A percentile compares a stretch with the other conserved stretches of the same genome.
Conservation (phyloP, 1,284 basidiomycete species). For the Mycosarcoma mackinlayi region DNA sequence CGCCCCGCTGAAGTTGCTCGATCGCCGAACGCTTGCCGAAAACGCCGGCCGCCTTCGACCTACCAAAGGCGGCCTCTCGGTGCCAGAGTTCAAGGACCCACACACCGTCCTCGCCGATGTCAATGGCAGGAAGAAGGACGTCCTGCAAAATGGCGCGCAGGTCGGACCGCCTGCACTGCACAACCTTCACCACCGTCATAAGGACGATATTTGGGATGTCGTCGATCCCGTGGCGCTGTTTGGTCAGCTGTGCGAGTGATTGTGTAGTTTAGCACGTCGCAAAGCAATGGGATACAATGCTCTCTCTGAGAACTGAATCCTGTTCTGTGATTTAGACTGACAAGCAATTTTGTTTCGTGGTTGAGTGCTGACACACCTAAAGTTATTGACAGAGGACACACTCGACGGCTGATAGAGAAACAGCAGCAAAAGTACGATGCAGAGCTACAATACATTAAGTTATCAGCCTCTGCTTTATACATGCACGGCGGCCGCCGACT, state of each 20-base stretch:
- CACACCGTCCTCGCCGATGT: slow-evolving; percentile 31
- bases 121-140: slow-evolving; percentile 42
- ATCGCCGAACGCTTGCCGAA: slow-evolving; percentile 54
- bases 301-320: background rate
- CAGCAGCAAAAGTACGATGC: background rate
- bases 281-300: background rate
- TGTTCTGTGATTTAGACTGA: background rate
- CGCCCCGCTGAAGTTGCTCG: slow-evolving; percentile 58
- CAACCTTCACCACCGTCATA: slow-evolving; percentile 41
- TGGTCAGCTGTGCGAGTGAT: slow-evolving; percentile 44
- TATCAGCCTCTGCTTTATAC: background rate
- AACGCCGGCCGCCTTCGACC: slow-evolving; percentile 27
- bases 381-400: no score
- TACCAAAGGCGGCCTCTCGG: slow-evolving; percentile 42
- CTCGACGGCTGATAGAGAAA: no score
- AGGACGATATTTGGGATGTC: slow-evolving; percentile 64
- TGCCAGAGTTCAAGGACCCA: slow-evolving; percentile 29
- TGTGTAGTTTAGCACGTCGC: background rate
- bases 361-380: no score
- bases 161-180: background rate
- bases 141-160: background rate
- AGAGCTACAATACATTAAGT: slow-evolving; percentile 3
- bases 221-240: slow-evolving; percentile 63
- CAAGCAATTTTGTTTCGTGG: no score
- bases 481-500: slow-evolving; percentile 11